Conservation (phyloP, 441 rosid genomes). For the Pelargonium cotyledonis region DNA sequence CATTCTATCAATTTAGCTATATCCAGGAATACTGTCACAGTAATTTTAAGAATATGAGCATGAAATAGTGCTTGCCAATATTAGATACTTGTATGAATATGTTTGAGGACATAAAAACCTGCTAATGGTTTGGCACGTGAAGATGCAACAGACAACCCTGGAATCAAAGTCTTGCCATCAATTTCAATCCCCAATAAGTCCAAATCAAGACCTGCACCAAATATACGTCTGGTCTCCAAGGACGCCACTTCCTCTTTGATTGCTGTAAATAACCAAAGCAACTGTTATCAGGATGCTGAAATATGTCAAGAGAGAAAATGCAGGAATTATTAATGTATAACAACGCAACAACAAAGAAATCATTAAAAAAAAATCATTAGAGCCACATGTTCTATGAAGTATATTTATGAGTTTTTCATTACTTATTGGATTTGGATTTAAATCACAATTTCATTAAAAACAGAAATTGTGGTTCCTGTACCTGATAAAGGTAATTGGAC, state of each 20-base stretch:
- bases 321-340: neutral
- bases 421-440: neutral
- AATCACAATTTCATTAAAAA: neutral
- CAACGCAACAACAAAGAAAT: neutral
- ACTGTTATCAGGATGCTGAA: conserved; percentile 1
- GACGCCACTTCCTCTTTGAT: conserved; percentile 60
- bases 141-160: conserved; percentile 88
- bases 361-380: too few relatives aligned
- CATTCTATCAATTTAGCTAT: too few relatives aligned
- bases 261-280: conserved; percentile 34
- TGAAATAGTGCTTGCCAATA: neutral
- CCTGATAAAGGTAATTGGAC: conserved; percentile 89
- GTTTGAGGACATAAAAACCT: conserved; percentile 36
- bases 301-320: neutral
- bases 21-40: neutral
- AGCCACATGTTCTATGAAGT: neutral
- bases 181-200: conserved; percentile 87
- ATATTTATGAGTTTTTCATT: neutral
- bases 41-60: neutral
- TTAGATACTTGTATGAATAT: neutral
- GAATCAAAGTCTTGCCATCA: conserved; percentile 63
- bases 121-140: conserved; percentile 86
- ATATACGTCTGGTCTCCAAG: conserved; percentile 50
- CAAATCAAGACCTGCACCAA: conserved; percentile 83
- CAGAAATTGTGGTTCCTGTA: conserved; percentile 11